Evolutionary conservation across 2,329 filamentous ascomycete genomes (phyloP).

Genomic region (Phaeosphaeriaceae sp.): DNA sequence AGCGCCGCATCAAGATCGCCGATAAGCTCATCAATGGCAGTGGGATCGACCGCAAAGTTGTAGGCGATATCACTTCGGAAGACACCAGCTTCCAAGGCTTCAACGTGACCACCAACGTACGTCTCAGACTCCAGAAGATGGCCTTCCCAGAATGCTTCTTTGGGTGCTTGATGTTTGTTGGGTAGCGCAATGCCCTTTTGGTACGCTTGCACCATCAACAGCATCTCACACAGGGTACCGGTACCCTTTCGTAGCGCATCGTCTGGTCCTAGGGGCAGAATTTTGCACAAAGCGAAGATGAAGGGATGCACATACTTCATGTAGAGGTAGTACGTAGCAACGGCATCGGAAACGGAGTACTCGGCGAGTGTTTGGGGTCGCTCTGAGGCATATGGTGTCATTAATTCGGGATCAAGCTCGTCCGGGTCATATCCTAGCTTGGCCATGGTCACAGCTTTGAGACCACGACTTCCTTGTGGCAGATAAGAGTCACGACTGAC

Average conservation of each 20-base stretch:
- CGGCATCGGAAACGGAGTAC: constrained; percentile 98
- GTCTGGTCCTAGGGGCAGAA: constrained; percentile 90
- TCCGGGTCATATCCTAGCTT: constrained; percentile 99
- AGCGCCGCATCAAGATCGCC: constrained; percentile 86
- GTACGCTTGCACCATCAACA: constrained; percentile 98
- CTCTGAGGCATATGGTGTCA: constrained; percentile 89
- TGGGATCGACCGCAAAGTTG: constrained; percentile 88
- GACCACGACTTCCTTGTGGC: constrained; percentile 92
- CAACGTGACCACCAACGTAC: constrained; percentile 97
- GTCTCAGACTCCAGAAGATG: constrained; percentile 96
- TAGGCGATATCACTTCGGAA: constrained; percentile 95
- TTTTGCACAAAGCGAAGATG: constrained; percentile 97
- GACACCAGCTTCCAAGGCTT: constrained; percentile 98
- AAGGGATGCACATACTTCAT: constrained; percentile 99
- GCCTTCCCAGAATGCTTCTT: constrained; percentile 95
- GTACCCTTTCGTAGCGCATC: constrained; percentile 95
- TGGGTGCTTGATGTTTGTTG: constrained; percentile 92
- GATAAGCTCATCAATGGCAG: constrained; percentile 87
- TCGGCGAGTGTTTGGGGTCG: constrained; percentile 93
- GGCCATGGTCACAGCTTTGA: constrained; percentile 97
- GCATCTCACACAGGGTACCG: constrained; percentile 98
- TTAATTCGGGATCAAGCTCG: constrained; percentile 94
- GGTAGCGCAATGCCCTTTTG: constrained; percentile 89
- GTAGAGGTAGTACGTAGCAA: constrained; percentile 98
- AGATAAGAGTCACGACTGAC: constrained; percentile 98